Evolutionary conservation across 495 filamentous ascomycete genomes (phyloP), one percentile per base, ranked within the genome.

Genomic region (Jackrogersella minutella): DNA sequence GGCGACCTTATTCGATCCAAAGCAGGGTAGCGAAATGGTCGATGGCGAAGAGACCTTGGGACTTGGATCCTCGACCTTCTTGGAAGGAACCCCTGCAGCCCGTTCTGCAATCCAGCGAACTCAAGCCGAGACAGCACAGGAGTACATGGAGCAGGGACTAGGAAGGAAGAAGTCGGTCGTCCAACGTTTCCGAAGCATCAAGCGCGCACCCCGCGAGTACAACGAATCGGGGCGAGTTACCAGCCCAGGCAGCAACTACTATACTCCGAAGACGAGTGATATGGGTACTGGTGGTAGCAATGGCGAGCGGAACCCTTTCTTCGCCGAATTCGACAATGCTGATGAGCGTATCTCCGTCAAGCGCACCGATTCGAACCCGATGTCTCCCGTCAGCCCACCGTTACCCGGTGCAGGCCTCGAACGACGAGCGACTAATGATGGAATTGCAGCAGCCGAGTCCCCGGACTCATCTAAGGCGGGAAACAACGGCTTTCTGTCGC

Each of bases 101-200:
- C 87, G 88, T 56, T 81, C 88, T 11, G 94, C 92, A 17, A 93
- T 98, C 62, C 87, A 92, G 70, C 89, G 88, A 33, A 87, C 87
- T 56, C 86, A 92, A 56, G 87, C 82, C 56, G 91, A 93, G 65
- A 84, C 86, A n/a, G 72, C 73, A 10, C 75, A 76, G n/a, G 80
- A 78, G 46, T 62, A 74, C 16, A 66, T 71, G 31, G 80, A 80
- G 43, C 88, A 87, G 11, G 93, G 93, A 41, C 77, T 99, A 17
- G 84, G 85, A 62, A 87, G 96, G 33, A 98, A 97, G 85, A 96
- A 96, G 79, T 97, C 92, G 36, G 81, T 99, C 51, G 95, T 93
- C 0, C 93, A 97, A 68, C 88, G 91, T 54, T 87, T 96, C 71
- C 84, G 89, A 46, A 87, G 87, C 37, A 89, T 91, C 59, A 90